A percentile compares a stretch with the other conserved stretches of the same genome.
These are phyloP conservation scores for Neohortaea acidophila DNA, from an alignment of 495 filamentous ascomycete species.

Conservation along the genomic window DNA sequence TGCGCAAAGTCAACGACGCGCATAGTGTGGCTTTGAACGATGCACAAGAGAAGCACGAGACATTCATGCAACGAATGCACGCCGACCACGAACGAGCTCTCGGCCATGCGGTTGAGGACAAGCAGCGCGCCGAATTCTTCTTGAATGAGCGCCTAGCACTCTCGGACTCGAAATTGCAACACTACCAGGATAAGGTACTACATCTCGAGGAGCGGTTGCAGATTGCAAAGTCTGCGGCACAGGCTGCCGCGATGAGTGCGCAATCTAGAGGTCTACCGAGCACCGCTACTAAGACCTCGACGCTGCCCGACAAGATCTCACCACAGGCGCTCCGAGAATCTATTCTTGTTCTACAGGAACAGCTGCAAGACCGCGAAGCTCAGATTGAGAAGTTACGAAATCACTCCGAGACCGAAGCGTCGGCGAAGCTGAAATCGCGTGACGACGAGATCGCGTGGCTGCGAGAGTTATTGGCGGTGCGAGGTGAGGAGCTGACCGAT, in stretches of 20 bases:
- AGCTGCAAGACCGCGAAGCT: slow-evolving; percentile 82
- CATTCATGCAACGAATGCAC: slow-evolving; percentile 42
- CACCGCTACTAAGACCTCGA: slow-evolving; percentile 27
- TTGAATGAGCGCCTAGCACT: slow-evolving; percentile 51
- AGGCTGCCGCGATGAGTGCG: slow-evolving; percentile 71
- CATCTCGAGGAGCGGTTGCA: slow-evolving; percentile 82
- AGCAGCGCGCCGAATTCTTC: slow-evolving; percentile 23
- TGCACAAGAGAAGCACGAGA: slow-evolving; percentile 53
- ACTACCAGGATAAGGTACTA: slow-evolving; percentile 63
- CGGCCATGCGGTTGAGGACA: slow-evolving; percentile 37
- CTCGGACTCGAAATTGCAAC: slow-evolving; percentile 60
- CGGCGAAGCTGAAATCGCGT: slow-evolving; percentile 66
- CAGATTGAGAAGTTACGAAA: slow-evolving; percentile 76
- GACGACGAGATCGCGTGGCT: slow-evolving; percentile 94
- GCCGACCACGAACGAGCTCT: slow-evolving; percentile 61
- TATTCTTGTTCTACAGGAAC: slow-evolving; percentile 88
- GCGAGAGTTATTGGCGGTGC: slow-evolving; percentile 78
- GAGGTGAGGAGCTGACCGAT: slow-evolving; percentile 80
- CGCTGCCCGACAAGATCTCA: slow-evolving; percentile 69
- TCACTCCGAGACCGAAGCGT: slow-evolving; percentile 55
- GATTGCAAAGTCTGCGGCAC: slow-evolving; percentile 77
- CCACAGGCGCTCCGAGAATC: slow-evolving; percentile 90
- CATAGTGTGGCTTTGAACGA: slow-evolving; percentile 53
- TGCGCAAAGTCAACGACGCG: slow-evolving; percentile 41
- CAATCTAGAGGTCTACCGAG: slow-evolving; percentile 40